Percentiles rank a stretch among this genome's conserved stretches.
These are phyloP conservation scores for Boeremia exigua DNA, from an alignment of 2,329 filamentous ascomycete genomes.

Conservation along the genomic window DNA sequence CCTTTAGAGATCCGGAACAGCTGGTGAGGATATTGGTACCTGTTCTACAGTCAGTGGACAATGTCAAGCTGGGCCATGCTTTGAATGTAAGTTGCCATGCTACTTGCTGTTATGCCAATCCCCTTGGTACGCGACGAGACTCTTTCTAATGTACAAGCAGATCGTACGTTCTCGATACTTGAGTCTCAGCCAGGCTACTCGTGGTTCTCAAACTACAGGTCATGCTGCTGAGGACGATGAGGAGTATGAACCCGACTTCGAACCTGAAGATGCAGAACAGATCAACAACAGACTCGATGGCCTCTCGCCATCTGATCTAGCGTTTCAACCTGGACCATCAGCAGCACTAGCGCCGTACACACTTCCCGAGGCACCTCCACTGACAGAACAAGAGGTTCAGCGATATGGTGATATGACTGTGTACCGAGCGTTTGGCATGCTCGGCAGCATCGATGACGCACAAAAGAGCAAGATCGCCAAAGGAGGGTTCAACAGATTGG, in stretches of 20 bases:
- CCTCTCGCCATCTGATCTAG: constrained; percentile 63
- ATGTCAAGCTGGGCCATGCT: constrained; percentile 71
- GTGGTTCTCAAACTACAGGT: constrained; percentile 35
- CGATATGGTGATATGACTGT: constrained; percentile 77
- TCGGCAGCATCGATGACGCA: constrained; percentile 73
- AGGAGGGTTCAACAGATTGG: constrained; percentile 81
- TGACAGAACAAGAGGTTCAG: constrained; percentile 74
- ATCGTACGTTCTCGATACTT: constrained; percentile 52
- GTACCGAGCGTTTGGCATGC: constrained; percentile 77
- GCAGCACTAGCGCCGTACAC: constrained; percentile 72
- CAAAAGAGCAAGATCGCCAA: constrained; percentile 58
- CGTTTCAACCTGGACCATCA: constrained; percentile 47
- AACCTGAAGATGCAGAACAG: constrained; percentile 78
- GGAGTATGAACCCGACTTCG: constrained; percentile 90
- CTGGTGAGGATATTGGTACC: constrained; percentile 82
- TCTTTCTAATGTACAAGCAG: constrained; percentile 21
- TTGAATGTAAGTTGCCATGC: constrained; percentile 65
- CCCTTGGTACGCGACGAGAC: neutral
- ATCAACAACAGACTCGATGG: constrained; percentile 78
- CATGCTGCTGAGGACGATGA: constrained; percentile 70
- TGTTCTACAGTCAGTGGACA: constrained; percentile 75
- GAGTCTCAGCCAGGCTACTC: constrained; percentile 41
- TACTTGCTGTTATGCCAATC: neutral
- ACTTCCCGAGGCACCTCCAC: constrained; percentile 75
- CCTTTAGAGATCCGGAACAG: constrained; percentile 72